Conservation (phyloP, 768 basidiomycete genomes). For the Russula abietina region DNA sequence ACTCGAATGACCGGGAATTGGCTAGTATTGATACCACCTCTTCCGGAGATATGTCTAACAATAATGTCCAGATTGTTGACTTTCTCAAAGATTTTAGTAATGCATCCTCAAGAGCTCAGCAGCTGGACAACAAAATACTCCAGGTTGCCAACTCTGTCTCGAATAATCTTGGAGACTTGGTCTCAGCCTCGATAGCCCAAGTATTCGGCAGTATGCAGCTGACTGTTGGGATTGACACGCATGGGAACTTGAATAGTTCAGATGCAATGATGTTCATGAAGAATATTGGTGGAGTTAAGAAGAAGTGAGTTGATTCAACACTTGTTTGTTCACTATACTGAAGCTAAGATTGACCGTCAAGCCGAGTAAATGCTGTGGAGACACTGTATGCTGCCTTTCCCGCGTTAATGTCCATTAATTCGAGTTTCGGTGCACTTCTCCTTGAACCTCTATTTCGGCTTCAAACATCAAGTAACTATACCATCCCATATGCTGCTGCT, state of each 20-base stretch:
- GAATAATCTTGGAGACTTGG: constrained; percentile 44
- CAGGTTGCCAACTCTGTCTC: constrained; percentile 45
- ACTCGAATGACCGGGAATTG: constrained; percentile 27
- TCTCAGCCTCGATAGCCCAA: constrained; percentile 50
- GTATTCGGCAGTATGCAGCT: constrained; percentile 49
- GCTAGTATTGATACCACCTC: neutral
- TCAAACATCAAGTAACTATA: constrained; percentile 21
- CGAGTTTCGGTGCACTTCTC: constrained; percentile 36
- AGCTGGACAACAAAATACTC: constrained; percentile 45
- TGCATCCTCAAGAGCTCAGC: constrained; percentile 40
- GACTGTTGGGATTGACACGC: constrained; percentile 43
- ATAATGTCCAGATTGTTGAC: constrained; percentile 34
- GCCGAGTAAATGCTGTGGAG: constrained; percentile 45
- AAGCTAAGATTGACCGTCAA: constrained; percentile 1
- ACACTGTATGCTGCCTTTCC: constrained; percentile 48
- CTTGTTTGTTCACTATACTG: neutral
- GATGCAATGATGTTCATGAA: constrained; percentile 52
- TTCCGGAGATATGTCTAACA: neutral
- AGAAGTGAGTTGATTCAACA: constrained; percentile 34
- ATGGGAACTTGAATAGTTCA: constrained; percentile 45
- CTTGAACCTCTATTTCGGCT: constrained; percentile 27
- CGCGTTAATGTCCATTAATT: constrained; percentile 49
- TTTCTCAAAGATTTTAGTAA: constrained; percentile 42
- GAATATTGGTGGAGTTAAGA: constrained; percentile 9
- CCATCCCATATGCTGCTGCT: constrained; percentile 18